Evolutionary conservation across 2,329 filamentous ascomycete species (phyloP).

Genomic region (Stemphylium vesicarium): DNA sequence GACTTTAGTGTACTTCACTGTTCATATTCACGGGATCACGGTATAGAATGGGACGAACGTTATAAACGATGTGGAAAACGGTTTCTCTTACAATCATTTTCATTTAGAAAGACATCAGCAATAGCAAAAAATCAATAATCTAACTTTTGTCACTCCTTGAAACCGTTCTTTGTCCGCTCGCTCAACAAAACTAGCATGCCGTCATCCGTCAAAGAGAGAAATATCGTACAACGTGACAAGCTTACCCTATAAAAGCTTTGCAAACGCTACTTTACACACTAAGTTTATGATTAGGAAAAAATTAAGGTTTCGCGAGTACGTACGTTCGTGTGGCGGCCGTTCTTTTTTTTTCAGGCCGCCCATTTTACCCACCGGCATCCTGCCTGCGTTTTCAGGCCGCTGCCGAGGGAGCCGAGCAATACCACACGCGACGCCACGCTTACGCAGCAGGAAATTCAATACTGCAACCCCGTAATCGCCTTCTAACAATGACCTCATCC

Average conservation of each 20-base stretch:
- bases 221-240: background rate
- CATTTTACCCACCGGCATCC: background rate
- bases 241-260: too few species aligned
- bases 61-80: background rate
- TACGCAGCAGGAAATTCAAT: slow-evolving; percentile 6
- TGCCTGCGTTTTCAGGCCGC: background rate
- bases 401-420: background rate
- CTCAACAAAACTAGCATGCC: background rate
- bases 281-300: too few species aligned
- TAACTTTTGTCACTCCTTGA: slow-evolving; percentile 17
- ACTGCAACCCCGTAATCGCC: slow-evolving; percentile 7
- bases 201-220: background rate
- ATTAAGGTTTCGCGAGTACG: too few species aligned
- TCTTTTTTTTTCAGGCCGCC: background rate
- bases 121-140: slow-evolving; percentile 6
- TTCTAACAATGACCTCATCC: background rate
- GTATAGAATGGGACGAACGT: background rate
- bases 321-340: too few species aligned
- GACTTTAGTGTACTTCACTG: slow-evolving; percentile 15
- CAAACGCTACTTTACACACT: too few species aligned
- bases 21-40: slow-evolving; percentile 16
- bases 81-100: background rate
- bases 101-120: background rate
- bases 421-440: background rate
- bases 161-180: background rate